These are phyloP conservation scores for Ustilago vetiveriae DNA, from an alignment of 1,284 basidiomycete genomes.

Conservation along the genomic window DNA sequence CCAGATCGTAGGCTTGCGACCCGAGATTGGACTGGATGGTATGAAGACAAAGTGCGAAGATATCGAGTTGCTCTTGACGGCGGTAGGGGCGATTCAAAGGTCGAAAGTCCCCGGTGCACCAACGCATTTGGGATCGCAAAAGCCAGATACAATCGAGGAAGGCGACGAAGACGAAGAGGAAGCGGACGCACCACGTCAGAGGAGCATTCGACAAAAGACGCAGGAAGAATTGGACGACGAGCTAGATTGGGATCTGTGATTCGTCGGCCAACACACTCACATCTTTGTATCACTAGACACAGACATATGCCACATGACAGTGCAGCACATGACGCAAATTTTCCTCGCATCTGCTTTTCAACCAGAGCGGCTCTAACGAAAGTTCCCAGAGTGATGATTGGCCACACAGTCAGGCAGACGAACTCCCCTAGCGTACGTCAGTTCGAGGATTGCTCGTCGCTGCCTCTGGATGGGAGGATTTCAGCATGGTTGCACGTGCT, in stretches of 20 bases:
- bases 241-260: conserved; percentile 60
- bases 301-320: not conserved
- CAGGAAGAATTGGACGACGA: conserved; percentile 64
- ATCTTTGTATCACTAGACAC: conserved; percentile 1
- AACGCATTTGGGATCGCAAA: conserved; percentile 19
- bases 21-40: conserved; percentile 74
- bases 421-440: no score
- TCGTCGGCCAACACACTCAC: not conserved
- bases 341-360: not conserved
- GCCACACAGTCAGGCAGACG: no score
- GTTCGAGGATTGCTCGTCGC: no score
- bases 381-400: no score
- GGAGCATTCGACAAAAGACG: conserved; percentile 40
- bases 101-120: conserved; percentile 44
- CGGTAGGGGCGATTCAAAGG: conserved; percentile 59
- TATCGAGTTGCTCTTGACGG: conserved; percentile 63
- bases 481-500: no score
- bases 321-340: not conserved
- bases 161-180: conserved; percentile 33
- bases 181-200: conserved; percentile 15
- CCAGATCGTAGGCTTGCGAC: conserved; percentile 78
- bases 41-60: conserved; percentile 80
- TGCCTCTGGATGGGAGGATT: no score
- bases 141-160: conserved; percentile 21
- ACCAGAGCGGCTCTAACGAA: no score